These are phyloP conservation scores for Candida sanyaensis DNA, from an alignment of 1,139 yeast genomes.

Conservation along the genomic window DNA sequence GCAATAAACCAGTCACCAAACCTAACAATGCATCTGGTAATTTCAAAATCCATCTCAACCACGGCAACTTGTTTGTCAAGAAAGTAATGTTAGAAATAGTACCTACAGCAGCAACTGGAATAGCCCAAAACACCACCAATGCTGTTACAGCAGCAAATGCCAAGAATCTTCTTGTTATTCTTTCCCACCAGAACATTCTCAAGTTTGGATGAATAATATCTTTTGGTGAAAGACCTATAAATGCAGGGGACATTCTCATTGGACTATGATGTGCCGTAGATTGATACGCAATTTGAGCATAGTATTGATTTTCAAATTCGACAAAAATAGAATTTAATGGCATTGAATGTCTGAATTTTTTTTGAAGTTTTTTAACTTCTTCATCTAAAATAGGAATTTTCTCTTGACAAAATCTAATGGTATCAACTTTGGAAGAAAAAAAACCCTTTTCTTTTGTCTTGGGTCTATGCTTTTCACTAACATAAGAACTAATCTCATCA, in stretches of 20 bases:
- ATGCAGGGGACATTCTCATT: constrained; percentile 48
- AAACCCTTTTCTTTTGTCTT: constrained; percentile 58
- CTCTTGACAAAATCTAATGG: constrained; percentile 59
- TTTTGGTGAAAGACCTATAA: constrained; percentile 60
- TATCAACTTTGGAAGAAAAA: constrained; percentile 58
- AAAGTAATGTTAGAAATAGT: constrained; percentile 72
- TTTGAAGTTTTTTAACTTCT: constrained; percentile 56
- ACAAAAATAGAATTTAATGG: constrained; percentile 64
- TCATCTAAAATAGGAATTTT: constrained; percentile 55
- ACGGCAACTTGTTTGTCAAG: constrained; percentile 59
- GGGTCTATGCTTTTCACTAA: constrained; percentile 79
- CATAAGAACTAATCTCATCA: constrained; percentile 60
- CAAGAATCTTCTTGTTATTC: constrained; percentile 57
- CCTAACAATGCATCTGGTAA: constrained; percentile 62
- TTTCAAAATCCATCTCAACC: constrained; percentile 63
- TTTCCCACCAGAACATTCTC: constrained; percentile 84
- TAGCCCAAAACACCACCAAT: constrained; percentile 75
- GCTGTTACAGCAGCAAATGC: constrained; percentile 62
- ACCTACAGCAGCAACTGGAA: constrained; percentile 86
- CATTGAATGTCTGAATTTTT: constrained; percentile 38
- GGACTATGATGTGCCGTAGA: constrained; percentile 57
- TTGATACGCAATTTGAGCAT: constrained; percentile 72
- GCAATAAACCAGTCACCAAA: constrained; percentile 72
- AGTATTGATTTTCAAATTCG: constrained; percentile 69
- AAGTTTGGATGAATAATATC: constrained; percentile 70